Evolutionary conservation across 495 filamentous ascomycete genomes (phyloP).

Genomic region (Lasiosphaeria ovina): DNA sequence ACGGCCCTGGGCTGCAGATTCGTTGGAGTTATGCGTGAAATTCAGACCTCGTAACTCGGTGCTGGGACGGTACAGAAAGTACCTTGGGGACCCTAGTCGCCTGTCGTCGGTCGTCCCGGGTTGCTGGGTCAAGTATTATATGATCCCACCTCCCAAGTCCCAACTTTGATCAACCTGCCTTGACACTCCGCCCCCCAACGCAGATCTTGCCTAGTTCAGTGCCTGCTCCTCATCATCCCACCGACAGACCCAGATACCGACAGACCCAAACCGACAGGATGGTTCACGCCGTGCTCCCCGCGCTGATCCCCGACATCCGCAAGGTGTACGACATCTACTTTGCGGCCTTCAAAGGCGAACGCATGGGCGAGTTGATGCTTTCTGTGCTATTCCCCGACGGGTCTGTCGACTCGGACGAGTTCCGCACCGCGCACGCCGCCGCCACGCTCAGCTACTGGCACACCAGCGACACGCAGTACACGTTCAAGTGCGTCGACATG

Average conservation of each 20-base stretch:
- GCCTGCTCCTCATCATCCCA: no score
- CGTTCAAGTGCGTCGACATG: conserved; percentile 37
- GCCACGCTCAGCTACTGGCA: conserved; percentile 35
- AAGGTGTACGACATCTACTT: conserved; percentile 39
- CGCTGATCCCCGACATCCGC: conserved; percentile 37
- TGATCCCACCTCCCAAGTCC: no score
- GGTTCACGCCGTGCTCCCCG: conserved; percentile 33
- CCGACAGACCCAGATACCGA: background rate
- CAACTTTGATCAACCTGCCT: background rate
- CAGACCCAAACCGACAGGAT: conserved; percentile 20
- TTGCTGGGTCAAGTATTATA: no score
- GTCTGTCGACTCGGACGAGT: conserved; percentile 21
- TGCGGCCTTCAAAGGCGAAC: conserved; percentile 31
- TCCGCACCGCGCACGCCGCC: conserved; percentile 31
- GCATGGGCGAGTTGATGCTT: conserved; percentile 32
- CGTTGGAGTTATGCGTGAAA: no score
- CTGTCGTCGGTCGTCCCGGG: no score
- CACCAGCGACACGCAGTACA: conserved; percentile 30
- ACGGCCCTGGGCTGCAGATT: no score
- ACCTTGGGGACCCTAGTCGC: no score
- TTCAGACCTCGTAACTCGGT: no score
- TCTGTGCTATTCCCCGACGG: conserved; percentile 33
- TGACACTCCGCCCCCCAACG: no score
- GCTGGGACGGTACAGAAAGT: no score
- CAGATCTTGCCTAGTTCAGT: no score